A percentile compares a stretch with the other conserved stretches of the same genome.
Conservation (phyloP, 768 basidiomycete species). For the Suillus luteus region DNA sequence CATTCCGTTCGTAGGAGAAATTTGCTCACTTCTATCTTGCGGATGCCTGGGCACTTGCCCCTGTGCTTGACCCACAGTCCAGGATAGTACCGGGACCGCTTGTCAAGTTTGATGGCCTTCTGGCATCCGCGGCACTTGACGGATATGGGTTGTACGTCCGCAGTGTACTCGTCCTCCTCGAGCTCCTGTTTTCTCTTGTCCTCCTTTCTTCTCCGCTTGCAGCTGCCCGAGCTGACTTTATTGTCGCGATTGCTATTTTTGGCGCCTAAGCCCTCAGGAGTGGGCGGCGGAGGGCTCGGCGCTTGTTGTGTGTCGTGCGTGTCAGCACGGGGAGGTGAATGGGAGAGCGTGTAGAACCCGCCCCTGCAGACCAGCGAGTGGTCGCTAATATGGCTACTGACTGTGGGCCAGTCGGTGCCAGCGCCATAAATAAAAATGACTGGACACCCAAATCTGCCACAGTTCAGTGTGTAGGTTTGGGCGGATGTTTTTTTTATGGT, state of each 20-base stretch:
- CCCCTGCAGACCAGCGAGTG: neutral
- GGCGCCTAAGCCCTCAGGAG: too few species aligned
- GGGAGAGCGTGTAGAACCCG: neutral
- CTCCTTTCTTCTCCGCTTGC: constrained; percentile 30
- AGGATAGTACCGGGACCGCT: constrained; percentile 36
- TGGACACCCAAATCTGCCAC: constrained; percentile 21
- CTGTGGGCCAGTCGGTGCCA: constrained; percentile 10
- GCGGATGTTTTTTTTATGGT: neutral
- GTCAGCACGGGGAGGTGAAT: neutral
- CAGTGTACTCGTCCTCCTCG: constrained; percentile 31
- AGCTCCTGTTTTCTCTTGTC: constrained; percentile 30
- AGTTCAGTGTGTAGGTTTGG: neutral
- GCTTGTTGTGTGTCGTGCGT: neutral
- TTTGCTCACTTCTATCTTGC: neutral
- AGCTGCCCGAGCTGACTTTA: constrained; percentile 15
- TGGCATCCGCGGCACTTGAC: constrained; percentile 32
- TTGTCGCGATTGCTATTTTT: neutral
- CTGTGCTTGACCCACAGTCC: constrained; percentile 38
- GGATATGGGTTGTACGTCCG: constrained; percentile 19
- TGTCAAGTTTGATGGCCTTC: constrained; percentile 36
- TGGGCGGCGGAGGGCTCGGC: neutral
- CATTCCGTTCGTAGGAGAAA: neutral
- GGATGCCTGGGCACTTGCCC: constrained; percentile 11
- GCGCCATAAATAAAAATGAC: constrained; percentile 28
- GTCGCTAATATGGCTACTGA: neutral